Evolutionary conservation across 2,329 filamentous ascomycete species (phyloP), one percentile per base, ranked within the genome.

Genomic region (Venturia effusa): DNA sequence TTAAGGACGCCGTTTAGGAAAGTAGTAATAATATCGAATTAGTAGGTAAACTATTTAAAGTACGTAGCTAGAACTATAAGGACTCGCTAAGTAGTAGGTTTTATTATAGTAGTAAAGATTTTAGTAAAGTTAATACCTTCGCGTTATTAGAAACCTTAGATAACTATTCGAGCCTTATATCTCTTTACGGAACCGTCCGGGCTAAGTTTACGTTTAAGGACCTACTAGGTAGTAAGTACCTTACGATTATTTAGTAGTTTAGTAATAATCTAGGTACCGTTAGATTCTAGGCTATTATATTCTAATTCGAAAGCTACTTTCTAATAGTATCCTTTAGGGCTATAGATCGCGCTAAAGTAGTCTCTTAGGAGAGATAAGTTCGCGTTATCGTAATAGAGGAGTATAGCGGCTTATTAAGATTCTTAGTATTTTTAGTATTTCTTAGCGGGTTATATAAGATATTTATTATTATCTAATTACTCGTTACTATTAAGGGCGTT

Each of bases 1-100:
- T 72, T 63, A 30, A 74, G 67, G 6, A 67, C 54, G 0, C 68
- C 66, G 63, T 74, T 68, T 8, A 74, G 69, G 62, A 74, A 74
- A 5, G 71, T 68, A 1, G 70, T 73, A 62, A 70, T 70, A 40
- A 74, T 68, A 64, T 74, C 69, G 64, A 74, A 72, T 65, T 74
- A 67, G 43, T 73, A 61, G 43, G 71, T 70, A 51, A 72, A 64
- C 1, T 67, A 61, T 51, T 68, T 67, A 2, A 67, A 54, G 7
- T 66, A 61, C 7, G 63, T 66, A 2, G 57, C 66, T 4, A 73
- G 66, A 0, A 68, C 67, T 40, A 74, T 71, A 13, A 73, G 66
- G 8, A 67, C 67, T 59, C 69, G 70, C 45, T 68, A 69, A 55
- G 66, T 68, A 65, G 69, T 70, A 10, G 66, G 66, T 64, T 68